These are phyloP conservation scores for Trichoderma simmonsii DNA, from an alignment of 2,329 filamentous ascomycete genomes.

Conservation along the genomic window DNA sequence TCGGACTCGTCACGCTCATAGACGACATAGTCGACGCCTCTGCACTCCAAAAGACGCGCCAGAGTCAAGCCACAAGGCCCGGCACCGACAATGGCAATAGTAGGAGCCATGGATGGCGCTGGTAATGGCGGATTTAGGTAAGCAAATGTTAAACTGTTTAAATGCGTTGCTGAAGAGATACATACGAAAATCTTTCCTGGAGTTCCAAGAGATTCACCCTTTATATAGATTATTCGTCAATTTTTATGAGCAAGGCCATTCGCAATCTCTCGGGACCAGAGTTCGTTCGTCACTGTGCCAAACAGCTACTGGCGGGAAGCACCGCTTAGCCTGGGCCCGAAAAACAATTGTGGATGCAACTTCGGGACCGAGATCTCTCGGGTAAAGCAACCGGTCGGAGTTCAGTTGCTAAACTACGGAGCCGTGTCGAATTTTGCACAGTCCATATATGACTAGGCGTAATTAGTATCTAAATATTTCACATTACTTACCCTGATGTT, in stretches of 20 bases:
- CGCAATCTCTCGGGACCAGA: neutral
- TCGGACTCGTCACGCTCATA: conserved; percentile 47
- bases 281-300: neutral
- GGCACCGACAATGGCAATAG: conserved; percentile 48
- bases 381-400: neutral
- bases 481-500: neutral
- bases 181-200: neutral
- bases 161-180: neutral
- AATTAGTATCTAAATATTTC: neutral
- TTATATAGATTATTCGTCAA: neutral
- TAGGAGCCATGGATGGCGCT: neutral
- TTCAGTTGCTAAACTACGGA: neutral
- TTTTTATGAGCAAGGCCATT: neutral
- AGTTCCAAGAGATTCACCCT: neutral
- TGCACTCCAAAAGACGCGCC: conserved; percentile 49
- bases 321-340: neutral
- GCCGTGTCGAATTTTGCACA: neutral
- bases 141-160: no score
- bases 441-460: neutral
- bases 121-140: neutral
- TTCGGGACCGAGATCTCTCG: conserved; percentile 11
- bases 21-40: conserved; percentile 45
- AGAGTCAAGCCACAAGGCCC: conserved; percentile 41
- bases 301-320: neutral
- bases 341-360: neutral